Percentiles rank a stretch among this genome's conserved stretches.
These are phyloP conservation scores for Paecilomyces sp. DNA, from an alignment of 2,329 filamentous ascomycete genomes.

Conservation along the genomic window DNA sequence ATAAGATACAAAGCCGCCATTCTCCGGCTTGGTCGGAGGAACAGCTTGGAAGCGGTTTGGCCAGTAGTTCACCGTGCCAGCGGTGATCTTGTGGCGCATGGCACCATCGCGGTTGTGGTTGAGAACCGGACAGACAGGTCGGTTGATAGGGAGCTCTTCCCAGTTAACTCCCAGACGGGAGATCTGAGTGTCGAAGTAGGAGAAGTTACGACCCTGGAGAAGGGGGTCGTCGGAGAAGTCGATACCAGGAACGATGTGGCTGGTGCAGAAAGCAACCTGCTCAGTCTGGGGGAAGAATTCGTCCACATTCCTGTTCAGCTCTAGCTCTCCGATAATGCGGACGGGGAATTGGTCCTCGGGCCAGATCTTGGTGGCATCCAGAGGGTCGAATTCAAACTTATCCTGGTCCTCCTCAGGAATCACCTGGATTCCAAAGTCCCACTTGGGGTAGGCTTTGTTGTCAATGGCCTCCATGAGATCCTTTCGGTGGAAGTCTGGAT, in stretches of 20 bases:
- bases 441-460: constrained; percentile 62
- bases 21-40: constrained; percentile 54
- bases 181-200: constrained; percentile 45
- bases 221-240: constrained; percentile 71
- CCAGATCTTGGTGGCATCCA: constrained; percentile 82
- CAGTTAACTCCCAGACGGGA: constrained; percentile 63
- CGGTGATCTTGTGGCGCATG: constrained; percentile 65
- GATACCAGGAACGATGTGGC: constrained; percentile 71
- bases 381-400: constrained; percentile 76
- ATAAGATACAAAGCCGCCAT: constrained; percentile 65
- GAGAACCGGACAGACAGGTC: constrained; percentile 62
- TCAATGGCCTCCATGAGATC: constrained; percentile 70
- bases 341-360: constrained; percentile 70
- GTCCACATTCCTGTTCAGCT: constrained; percentile 72
- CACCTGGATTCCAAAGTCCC: constrained; percentile 77
- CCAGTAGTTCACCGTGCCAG: constrained; percentile 71
- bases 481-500: constrained; percentile 76
- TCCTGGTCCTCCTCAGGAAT: constrained; percentile 65
- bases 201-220: constrained; percentile 64
- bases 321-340: constrained; percentile 69
- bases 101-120: constrained; percentile 69
- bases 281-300: constrained; percentile 79
- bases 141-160: constrained; percentile 64
- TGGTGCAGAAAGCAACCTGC: constrained; percentile 75
- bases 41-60: constrained; percentile 61